phyloP scores from a whole-genome alignment of 108 stramenopile genomes.

The Cyclotella atomus region DNA sequence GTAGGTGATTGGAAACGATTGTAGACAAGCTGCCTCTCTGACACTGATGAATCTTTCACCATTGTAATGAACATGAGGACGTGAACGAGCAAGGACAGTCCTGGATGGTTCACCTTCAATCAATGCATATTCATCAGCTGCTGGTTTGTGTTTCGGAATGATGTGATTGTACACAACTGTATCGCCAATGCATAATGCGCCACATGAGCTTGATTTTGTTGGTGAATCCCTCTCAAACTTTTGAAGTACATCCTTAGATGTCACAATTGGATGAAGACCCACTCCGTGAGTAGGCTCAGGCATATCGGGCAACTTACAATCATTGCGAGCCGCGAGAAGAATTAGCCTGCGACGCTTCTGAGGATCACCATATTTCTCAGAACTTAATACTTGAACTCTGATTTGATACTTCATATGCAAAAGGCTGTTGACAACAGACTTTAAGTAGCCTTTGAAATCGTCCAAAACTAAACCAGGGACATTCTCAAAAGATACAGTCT shows the following conservation, averaged over 20 bases:
- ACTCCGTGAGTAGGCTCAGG: constrained; percentile 55
- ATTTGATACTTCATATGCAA: constrained; percentile 58
- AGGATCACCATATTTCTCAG: constrained; percentile 59
- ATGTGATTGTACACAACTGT: constrained; percentile 29
- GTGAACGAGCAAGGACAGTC: constrained; percentile 36
- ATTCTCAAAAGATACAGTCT: constrained; percentile 61
- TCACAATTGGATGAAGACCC: constrained; percentile 36
- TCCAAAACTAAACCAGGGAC: constrained; percentile 41
- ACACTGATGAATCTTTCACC: constrained; percentile 40
- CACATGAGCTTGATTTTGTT: neutral
- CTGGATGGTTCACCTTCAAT: constrained; percentile 42
- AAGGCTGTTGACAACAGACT: constrained; percentile 33
- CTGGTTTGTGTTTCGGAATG: constrained; percentile 1
- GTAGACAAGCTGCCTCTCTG: constrained; percentile 57
- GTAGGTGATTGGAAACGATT: constrained; percentile 56
- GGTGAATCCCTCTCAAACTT: constrained; percentile 45
- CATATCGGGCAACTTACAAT: constrained; percentile 35
- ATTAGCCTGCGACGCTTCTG: constrained; percentile 54
- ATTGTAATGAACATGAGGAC: constrained; percentile 54
- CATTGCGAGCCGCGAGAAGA: constrained; percentile 46
- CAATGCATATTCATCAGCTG: constrained; percentile 21
- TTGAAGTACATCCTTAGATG: constrained; percentile 46
- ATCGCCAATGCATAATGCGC: neutral
- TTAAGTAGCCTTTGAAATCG: constrained; percentile 33
- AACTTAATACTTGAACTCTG: constrained; percentile 31